Conservation (phyloP, 1,139 yeast genomes). For the Diutina pseudorugosa region DNA sequence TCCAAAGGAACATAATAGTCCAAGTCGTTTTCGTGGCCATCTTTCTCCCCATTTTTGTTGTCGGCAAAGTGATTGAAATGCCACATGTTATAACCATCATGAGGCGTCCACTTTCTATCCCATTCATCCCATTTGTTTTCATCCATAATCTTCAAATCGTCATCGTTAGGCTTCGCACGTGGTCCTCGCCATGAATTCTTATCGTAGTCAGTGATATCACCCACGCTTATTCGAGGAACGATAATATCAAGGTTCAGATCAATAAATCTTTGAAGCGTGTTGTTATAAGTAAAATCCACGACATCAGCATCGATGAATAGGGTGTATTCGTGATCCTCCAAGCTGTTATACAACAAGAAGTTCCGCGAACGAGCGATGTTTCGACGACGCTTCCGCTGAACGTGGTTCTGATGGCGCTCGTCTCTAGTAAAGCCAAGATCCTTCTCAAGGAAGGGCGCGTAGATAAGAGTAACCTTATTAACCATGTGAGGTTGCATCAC, state of each 20-base stretch:
- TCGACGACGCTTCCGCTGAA: not conserved
- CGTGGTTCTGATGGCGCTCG: not conserved
- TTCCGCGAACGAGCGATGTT: constrained; percentile 1
- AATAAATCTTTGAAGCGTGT: constrained; percentile 20
- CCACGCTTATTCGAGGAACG: constrained; percentile 25
- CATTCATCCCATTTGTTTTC: constrained; percentile 18
- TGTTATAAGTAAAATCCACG: constrained; percentile 14
- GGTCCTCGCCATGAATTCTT: constrained; percentile 30
- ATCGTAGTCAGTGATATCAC: constrained; percentile 12
- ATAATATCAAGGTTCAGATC: constrained; percentile 25
- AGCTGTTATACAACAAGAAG: not conserved
- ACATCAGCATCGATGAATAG: constrained; percentile 36
- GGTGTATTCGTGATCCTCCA: constrained; percentile 14
- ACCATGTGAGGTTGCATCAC: not conserved
- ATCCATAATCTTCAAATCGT: constrained; percentile 21
- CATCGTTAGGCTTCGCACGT: constrained; percentile 22
- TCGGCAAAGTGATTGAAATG: constrained; percentile 6
- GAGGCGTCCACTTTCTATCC: constrained; percentile 24
- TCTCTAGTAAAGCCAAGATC: not conserved
- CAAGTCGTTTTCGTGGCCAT: constrained; percentile 5
- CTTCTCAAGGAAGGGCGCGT: constrained; percentile 3
- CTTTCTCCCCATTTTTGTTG: not conserved
- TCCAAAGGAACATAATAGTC: constrained; percentile 21
- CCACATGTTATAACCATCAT: constrained; percentile 4
- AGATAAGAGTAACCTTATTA: not conserved